phyloP scores from a whole-genome alignment of 352 stramenopile genomes.

The Globisporangium cederbergense region DNA sequence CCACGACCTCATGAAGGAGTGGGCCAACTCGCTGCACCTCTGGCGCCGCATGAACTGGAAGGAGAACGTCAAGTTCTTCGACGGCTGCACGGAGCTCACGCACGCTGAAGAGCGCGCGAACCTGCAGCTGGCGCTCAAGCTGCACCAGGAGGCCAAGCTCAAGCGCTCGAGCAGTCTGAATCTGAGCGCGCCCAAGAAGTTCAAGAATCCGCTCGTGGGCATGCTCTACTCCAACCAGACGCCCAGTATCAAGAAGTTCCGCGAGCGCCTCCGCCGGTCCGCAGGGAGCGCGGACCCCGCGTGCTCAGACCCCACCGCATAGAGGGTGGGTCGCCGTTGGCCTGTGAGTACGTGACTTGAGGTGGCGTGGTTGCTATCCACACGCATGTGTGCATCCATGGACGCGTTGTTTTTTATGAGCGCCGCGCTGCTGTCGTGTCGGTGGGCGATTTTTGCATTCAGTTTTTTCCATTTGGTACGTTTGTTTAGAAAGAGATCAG shows the following conservation, averaged over 20 bases:
- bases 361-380: neutral
- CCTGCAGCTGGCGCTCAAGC: slow-evolving; percentile 56
- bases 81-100: slow-evolving; percentile 41
- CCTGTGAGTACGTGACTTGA: neutral
- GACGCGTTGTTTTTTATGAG: slow-evolving; percentile 8
- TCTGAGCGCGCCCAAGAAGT: slow-evolving; percentile 31
- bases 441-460: neutral
- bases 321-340: neutral
- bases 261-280: slow-evolving; percentile 50
- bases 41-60: slow-evolving; percentile 88
- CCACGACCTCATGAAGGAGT: slow-evolving; percentile 84
- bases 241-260: slow-evolving; percentile 68
- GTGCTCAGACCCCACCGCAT: slow-evolving; percentile 5
- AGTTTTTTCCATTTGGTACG: slow-evolving; percentile 3
- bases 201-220: slow-evolving; percentile 53
- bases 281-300: slow-evolving; percentile 18
- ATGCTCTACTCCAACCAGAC: slow-evolving; percentile 60
- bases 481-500: slow-evolving; percentile 5
- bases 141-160: slow-evolving; percentile 44
- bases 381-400: neutral
- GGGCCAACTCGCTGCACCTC: slow-evolving; percentile 77
- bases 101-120: slow-evolving; percentile 57
- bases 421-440: neutral
- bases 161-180: slow-evolving; percentile 26
- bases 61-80: slow-evolving; percentile 85